These are phyloP conservation scores for Aspergillus neotritici DNA, from an alignment of 2,329 filamentous ascomycete genomes.

Conservation along the genomic window DNA sequence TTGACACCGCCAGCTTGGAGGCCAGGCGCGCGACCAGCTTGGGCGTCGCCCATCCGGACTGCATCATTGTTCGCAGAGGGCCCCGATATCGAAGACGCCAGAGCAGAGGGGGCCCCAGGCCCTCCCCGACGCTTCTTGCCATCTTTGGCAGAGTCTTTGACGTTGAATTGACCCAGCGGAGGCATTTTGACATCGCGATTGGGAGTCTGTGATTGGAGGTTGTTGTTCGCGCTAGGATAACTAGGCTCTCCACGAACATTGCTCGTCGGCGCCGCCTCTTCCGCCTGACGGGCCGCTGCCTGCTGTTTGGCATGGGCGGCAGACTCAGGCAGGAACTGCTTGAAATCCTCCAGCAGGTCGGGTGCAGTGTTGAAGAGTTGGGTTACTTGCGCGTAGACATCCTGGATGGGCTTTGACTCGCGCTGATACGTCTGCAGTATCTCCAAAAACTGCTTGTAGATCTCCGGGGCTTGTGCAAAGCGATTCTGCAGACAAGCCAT, in stretches of 20 bases:
- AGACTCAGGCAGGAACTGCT: constrained; percentile 94
- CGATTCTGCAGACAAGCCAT: constrained; percentile 61
- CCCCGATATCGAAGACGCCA: constrained; percentile 32
- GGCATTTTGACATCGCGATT: constrained; percentile 65
- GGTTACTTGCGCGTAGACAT: constrained; percentile 96
- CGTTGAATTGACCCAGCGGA: constrained; percentile 89
- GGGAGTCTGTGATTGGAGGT: constrained; percentile 48
- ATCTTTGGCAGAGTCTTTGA: constrained; percentile 77
- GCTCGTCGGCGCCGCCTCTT: constrained; percentile 63
- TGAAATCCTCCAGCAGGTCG: constrained; percentile 95
- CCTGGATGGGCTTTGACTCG: constrained; percentile 96
- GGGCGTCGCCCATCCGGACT: constrained; percentile 29
- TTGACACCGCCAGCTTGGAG: constrained; percentile 41
- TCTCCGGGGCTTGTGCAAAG: constrained; percentile 92
- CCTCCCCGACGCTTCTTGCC: constrained; percentile 77
- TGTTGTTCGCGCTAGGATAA: constrained; percentile 34
- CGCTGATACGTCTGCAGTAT: constrained; percentile 97
- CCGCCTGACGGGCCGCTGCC: constrained; percentile 55
- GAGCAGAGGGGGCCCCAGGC: constrained; percentile 35
- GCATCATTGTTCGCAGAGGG: constrained; percentile 27
- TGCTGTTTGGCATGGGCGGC: constrained; percentile 62
- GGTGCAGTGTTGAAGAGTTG: constrained; percentile 87
- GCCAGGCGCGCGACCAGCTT: constrained; percentile 30
- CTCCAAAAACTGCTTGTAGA: constrained; percentile 98
- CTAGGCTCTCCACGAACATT: constrained; percentile 53